Conservation (phyloP, 805 yeast species). For the Starmerella scarabaei region DNA sequence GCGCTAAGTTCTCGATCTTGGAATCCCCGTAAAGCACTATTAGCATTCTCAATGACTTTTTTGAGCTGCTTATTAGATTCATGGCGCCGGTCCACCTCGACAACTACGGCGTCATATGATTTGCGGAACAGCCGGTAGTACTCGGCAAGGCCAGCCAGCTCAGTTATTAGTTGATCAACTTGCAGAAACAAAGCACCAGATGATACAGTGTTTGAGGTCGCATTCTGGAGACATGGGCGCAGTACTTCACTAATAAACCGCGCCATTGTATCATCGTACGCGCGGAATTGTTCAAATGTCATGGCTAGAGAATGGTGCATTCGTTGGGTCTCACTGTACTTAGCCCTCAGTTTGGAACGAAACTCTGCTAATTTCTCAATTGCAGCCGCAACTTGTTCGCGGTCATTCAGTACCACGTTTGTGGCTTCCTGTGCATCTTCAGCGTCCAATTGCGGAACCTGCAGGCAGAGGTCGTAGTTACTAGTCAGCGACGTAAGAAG, state of each 20-base stretch:
- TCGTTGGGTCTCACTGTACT: conserved; percentile 12
- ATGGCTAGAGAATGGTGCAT: conserved; percentile 18
- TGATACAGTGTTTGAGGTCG: conserved; percentile 18
- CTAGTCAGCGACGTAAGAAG: conserved; percentile 58
- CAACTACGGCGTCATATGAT: conserved; percentile 40
- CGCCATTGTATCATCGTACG: conserved; percentile 13
- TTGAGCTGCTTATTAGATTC: conserved; percentile 32
- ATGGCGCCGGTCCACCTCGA: conserved; percentile 42
- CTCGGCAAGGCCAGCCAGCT: conserved; percentile 31
- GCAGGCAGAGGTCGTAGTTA: conserved; percentile 68
- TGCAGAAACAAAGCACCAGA: conserved; percentile 22
- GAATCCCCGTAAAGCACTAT: conserved; percentile 29
- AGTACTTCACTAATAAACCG: conserved; percentile 18
- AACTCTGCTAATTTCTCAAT: conserved; percentile 21
- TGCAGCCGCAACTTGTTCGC: conserved; percentile 26
- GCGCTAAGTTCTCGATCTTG: conserved; percentile 34
- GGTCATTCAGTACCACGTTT: conserved; percentile 35
- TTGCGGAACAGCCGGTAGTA: conserved; percentile 40
- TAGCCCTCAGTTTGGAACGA: conserved; percentile 4
- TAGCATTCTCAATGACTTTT: conserved; percentile 32
- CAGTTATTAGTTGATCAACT: conserved; percentile 25
- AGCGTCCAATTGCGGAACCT: conserved; percentile 34
- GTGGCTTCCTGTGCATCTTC: conserved; percentile 38
- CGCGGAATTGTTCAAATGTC: conserved; percentile 21
- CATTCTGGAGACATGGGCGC: conserved; percentile 13